A percentile compares a stretch with the other conserved stretches of the same genome.
Evolutionary conservation across 1,139 yeast species (phyloP).

Genomic region (Insectozyma bohioensis): DNA sequence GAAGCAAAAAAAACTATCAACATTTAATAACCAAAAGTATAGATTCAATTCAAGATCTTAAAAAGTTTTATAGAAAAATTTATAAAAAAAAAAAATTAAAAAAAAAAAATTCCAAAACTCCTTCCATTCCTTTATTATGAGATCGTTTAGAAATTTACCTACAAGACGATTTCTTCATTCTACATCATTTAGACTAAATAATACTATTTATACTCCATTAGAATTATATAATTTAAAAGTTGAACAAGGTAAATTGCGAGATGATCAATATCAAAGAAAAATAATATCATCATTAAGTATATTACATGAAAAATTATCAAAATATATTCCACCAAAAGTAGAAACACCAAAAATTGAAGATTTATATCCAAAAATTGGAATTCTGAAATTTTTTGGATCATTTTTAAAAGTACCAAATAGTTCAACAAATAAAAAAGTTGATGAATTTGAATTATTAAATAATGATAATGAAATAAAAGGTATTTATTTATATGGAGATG

Average conservation of each 20-base stretch:
- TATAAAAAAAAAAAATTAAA: too few species aligned
- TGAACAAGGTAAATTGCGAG: constrained; percentile 49
- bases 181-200: too few species aligned
- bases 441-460: constrained; percentile 14
- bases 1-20: too few species aligned
- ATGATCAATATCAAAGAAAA: constrained; percentile 68
- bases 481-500: constrained; percentile 92
- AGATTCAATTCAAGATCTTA: too few species aligned
- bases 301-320: constrained; percentile 46
- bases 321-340: constrained; percentile 58
- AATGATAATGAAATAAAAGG: constrained; percentile 54
- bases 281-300: constrained; percentile 55
- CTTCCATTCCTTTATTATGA: too few species aligned
- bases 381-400: constrained; percentile 37
- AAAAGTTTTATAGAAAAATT: too few species aligned
- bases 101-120: too few species aligned
- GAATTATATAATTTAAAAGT: constrained; percentile 63
- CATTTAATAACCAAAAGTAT: too few species aligned
- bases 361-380: constrained; percentile 49
- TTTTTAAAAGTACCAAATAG: constrained; percentile 29
- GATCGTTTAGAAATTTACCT: too few species aligned
- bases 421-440: constrained; percentile 11
- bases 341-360: constrained; percentile 47
- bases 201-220: constrained; percentile 41
- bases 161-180: too few species aligned